Evolutionary conservation across 2,329 filamentous ascomycete species (phyloP).

Genomic region (Epichloe elymi): DNA sequence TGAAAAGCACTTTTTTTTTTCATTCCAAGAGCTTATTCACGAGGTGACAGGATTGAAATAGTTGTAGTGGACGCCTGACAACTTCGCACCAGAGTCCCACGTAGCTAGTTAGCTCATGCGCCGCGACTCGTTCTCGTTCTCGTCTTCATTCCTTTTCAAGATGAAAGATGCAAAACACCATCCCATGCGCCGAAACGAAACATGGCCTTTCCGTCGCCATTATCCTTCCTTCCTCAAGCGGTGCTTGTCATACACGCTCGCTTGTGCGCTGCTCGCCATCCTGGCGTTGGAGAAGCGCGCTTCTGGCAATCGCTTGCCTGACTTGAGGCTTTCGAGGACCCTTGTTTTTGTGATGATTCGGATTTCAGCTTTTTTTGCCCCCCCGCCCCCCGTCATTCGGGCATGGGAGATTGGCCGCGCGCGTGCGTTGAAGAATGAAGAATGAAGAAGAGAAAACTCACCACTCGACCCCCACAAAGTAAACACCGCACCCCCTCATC

Average conservation of each 20-base stretch:
- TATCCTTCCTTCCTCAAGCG: background rate
- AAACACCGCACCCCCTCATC: conserved; percentile 55
- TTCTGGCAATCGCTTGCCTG: conserved; percentile 62
- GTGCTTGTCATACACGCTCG: conserved; percentile 40
- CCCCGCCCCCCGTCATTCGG: too few relatives aligned
- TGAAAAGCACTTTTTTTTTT: background rate
- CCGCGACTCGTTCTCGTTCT: too few relatives aligned
- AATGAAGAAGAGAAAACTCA: conserved; percentile 23
- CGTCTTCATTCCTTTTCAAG: too few relatives aligned
- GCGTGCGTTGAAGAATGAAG: too few relatives aligned
- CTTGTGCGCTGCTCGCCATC: conserved; percentile 47
- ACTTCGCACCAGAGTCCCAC: too few relatives aligned
- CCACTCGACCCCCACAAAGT: conserved; percentile 75
- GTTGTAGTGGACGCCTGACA: too few relatives aligned
- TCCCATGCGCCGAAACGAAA: background rate
- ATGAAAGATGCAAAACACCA: background rate
- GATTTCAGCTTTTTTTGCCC: background rate
- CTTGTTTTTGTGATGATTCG: conserved; percentile 27
- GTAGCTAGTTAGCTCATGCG: too few relatives aligned
- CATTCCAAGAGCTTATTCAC: too few relatives aligned
- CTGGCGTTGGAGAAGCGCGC: conserved; percentile 53
- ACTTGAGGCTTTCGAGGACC: conserved; percentile 73
- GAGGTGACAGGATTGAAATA: too few relatives aligned
- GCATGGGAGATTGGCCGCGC: too few relatives aligned
- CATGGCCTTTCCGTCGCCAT: background rate